Conservation (phyloP, 1,284 basidiomycete genomes). For the Termitomyces sp. region DNA sequence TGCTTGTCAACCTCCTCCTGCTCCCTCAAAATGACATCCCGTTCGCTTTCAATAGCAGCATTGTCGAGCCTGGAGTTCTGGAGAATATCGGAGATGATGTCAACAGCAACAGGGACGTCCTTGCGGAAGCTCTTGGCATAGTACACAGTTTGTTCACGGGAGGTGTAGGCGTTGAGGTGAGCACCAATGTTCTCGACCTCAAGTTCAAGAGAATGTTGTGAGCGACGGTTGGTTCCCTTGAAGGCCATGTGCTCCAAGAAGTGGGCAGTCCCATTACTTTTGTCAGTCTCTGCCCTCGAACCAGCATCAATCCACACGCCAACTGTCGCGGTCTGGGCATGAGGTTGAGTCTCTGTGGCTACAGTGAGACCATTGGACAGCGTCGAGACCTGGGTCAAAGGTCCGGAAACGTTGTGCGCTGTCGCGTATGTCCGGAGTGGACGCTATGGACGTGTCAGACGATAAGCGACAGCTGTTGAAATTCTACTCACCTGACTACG, state of each 20-base stretch:
- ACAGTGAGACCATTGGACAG: conserved; percentile 91
- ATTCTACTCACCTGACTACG: conserved; percentile 45
- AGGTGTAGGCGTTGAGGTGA: conserved; percentile 98
- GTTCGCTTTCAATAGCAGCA: conserved; percentile 89
- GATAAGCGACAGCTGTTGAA: not conserved
- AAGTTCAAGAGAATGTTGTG: conserved; percentile 90
- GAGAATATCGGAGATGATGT: conserved; percentile 98
- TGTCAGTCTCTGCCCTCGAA: conserved; percentile 91
- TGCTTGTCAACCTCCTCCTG: conserved; percentile 99
- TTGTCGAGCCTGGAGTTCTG: conserved; percentile 96
- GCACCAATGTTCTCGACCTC: conserved; percentile 99
- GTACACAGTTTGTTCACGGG: conserved; percentile 98
- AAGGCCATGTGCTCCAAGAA: conserved; percentile 99
- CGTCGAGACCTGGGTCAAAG: conserved; percentile 83
- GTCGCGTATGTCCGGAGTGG: conserved; percentile 59
- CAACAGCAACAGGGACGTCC: conserved; percentile 88
- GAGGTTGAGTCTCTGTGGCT: conserved; percentile 87
- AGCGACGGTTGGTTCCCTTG: conserved; percentile 90
- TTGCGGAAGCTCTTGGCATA: conserved; percentile 99
- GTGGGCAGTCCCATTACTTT: conserved; percentile 95
- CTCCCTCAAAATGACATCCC: conserved; percentile 95
- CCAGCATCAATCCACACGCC: conserved; percentile 99
- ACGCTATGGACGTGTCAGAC: conserved; percentile 22
- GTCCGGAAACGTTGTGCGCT: conserved; percentile 59
- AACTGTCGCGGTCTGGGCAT: conserved; percentile 97